Evolutionary conservation across 495 filamentous ascomycete species (phyloP).

Genomic region (Penicillium argentinense): DNA sequence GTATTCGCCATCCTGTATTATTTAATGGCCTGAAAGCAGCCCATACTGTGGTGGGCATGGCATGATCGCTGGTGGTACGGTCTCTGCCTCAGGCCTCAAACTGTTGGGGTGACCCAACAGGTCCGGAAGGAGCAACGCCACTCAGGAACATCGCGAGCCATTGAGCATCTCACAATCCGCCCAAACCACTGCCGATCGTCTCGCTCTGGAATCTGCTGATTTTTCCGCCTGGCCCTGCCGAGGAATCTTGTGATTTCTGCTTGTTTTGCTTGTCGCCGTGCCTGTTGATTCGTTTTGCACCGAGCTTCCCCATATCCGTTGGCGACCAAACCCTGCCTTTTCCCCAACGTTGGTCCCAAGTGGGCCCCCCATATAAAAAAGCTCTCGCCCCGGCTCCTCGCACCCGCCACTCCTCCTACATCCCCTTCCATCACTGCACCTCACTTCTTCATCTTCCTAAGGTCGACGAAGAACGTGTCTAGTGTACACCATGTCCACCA

Average conservation of each 20-base stretch:
- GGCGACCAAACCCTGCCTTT: slow-evolving; percentile 21
- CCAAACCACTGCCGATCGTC: too few relatives aligned
- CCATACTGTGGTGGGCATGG: background rate
- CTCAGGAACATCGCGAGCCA: slow-evolving; percentile 2
- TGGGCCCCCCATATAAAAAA: slow-evolving; percentile 31
- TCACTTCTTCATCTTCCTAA: background rate
- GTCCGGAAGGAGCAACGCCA: slow-evolving; percentile 20
- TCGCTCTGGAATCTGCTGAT: too few relatives aligned
- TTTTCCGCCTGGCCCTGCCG: slow-evolving; percentile 19
- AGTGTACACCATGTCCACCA: slow-evolving; percentile 45
- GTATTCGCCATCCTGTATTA: too few relatives aligned
- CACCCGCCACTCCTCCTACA: background rate
- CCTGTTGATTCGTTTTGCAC: slow-evolving; percentile 14
- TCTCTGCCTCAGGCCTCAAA: slow-evolving; percentile 28
- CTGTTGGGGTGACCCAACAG: slow-evolving; percentile 39
- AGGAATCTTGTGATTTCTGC: slow-evolving; percentile 38
- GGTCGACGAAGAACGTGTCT: too few relatives aligned
- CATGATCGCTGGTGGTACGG: too few relatives aligned
- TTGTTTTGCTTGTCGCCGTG: slow-evolving; percentile 8
- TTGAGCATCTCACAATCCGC: too few relatives aligned
- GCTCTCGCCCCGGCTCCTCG: slow-evolving; percentile 8
- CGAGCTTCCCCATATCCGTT: slow-evolving; percentile 25
- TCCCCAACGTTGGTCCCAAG: slow-evolving; percentile 33
- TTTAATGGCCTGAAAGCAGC: background rate
- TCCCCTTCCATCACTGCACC: slow-evolving; percentile 6